Base-by-base conservation (phyloP, 1,139 yeast species). In the Kazachstania sp. region DNA sequence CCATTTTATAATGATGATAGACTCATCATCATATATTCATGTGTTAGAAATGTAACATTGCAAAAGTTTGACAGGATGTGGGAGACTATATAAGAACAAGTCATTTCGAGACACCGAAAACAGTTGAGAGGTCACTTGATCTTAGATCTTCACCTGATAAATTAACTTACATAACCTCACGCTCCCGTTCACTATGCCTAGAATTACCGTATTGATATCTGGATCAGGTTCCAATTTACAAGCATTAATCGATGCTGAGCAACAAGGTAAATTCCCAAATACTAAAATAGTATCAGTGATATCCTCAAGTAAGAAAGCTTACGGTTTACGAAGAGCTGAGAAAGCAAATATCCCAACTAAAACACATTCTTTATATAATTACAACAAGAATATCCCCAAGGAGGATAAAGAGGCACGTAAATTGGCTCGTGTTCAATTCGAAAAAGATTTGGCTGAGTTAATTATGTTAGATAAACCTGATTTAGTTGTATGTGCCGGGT, bases 181-280 rank as follows among this genome's bases (percentile, higher is more conserved):
- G n/a, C n/a, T n/a, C n/a, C n/a, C n/a, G 34, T 31, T 18, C 13
- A 38, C 7, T 5, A 55, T 54, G 49, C 58, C 66, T 39, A 67
- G 64, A 54, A 78, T 86, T 53, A 73, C 85, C 11, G 97, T 92
- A 1, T 76, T 92, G 45, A 92, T 92, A 43, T 90, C 97, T 1
- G 98, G 98, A 1, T 83, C 86, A 26, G 98, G 98, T 1, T 81
- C 97, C 19, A 92, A 92, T 61, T 71, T 92, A 41, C 98, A 92
- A 65, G 97, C 98, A 0, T 71, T 92, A 38, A 86, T 92, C 43
- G 95, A 92, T 64, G 86, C 95, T 1, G 65, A 69, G 16, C 68
- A 77, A 16, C 64, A 71, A 28, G 94, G 86, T 0, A 67, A 70
- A 41, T 79, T 88, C 48, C 72, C 77, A 18, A 43, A 50, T 30